phyloP scores from a whole-genome alignment of 2,329 filamentous ascomycete genomes.

The Aspergillus niger region DNA sequence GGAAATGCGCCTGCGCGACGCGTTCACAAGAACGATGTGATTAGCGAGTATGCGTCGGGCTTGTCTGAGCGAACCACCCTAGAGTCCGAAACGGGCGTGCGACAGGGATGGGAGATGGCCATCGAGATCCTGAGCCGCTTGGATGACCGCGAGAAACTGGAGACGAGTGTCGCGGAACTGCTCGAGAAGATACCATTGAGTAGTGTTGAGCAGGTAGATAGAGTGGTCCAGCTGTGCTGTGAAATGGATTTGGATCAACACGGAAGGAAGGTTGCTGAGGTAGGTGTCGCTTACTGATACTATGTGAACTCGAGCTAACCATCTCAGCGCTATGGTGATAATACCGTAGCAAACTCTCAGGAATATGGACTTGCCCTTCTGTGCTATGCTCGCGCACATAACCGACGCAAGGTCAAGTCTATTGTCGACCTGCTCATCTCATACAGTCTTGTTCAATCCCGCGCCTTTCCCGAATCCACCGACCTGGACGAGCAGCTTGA shows the following conservation, averaged over 20 bases:
- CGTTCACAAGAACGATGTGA: conserved; percentile 75
- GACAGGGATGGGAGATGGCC: conserved; percentile 86
- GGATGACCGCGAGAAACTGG: conserved; percentile 70
- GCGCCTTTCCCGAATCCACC: conserved; percentile 69
- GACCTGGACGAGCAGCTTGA: conserved; percentile 74
- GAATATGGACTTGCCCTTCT: conserved; percentile 84
- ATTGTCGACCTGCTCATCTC: conserved; percentile 85
- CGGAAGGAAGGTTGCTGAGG: conserved; percentile 79
- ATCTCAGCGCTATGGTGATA: conserved; percentile 77
- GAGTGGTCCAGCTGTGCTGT: conserved; percentile 75
- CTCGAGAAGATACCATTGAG: conserved; percentile 72
- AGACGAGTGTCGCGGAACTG: conserved; percentile 72
- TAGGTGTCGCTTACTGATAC: conserved; percentile 45
- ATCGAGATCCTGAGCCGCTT: conserved; percentile 80
- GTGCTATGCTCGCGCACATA: conserved; percentile 87
- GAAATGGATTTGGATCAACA: conserved; percentile 76
- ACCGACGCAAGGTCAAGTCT: conserved; percentile 74
- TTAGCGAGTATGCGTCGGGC: conserved; percentile 73
- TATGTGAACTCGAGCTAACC: not conserved
- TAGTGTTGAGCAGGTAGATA: conserved; percentile 73
- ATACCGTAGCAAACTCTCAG: conserved; percentile 69
- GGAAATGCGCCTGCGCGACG: conserved; percentile 49
- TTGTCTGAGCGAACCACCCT: conserved; percentile 48
- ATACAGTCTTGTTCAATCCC: conserved; percentile 82
- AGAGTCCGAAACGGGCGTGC: conserved; percentile 39